A percentile compares a stretch with the other conserved stretches of the same genome.
phyloP scores from a whole-genome alignment of 345 rosid species.

The Eucalyptus leucophloia region DNA sequence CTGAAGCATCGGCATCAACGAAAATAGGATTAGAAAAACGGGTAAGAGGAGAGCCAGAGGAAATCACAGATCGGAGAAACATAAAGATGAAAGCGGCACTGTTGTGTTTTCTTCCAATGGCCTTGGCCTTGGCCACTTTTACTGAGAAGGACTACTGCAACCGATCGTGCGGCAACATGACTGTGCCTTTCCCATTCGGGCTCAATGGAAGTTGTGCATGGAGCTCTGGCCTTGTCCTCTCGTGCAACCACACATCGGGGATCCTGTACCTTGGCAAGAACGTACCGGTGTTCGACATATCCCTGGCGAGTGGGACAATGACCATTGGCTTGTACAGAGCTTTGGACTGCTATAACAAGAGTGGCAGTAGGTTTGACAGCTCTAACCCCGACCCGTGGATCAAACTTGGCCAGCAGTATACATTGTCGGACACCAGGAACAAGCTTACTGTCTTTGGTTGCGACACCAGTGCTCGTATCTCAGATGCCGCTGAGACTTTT shows the following conservation, averaged over 20 bases:
- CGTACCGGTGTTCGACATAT: no score
- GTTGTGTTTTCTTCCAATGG: not conserved
- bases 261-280: no score
- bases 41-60: no score
- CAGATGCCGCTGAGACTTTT: not conserved
- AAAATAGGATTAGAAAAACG: no score
- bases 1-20: not conserved
- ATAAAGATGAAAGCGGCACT: not conserved
- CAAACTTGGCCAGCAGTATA: accelerated
- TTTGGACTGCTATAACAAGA: not conserved
- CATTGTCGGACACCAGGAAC: not conserved
- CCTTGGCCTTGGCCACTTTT: not conserved
- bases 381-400: accelerated
- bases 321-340: no score
- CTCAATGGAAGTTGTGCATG: not conserved
- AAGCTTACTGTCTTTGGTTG: not conserved
- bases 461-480: not conserved
- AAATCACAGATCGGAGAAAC: no score
- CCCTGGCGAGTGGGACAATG: accelerated
- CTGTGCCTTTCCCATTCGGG: not conserved
- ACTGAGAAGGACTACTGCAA: not conserved
- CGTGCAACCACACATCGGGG: no score
- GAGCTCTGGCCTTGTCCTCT: no score
- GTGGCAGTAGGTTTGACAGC: accelerated
- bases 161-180: accelerated